Percentiles rank a stretch among this genome's conserved stretches.
Evolutionary conservation across 495 filamentous ascomycete species (phyloP).

Genomic region (Podospora anserina): DNA sequence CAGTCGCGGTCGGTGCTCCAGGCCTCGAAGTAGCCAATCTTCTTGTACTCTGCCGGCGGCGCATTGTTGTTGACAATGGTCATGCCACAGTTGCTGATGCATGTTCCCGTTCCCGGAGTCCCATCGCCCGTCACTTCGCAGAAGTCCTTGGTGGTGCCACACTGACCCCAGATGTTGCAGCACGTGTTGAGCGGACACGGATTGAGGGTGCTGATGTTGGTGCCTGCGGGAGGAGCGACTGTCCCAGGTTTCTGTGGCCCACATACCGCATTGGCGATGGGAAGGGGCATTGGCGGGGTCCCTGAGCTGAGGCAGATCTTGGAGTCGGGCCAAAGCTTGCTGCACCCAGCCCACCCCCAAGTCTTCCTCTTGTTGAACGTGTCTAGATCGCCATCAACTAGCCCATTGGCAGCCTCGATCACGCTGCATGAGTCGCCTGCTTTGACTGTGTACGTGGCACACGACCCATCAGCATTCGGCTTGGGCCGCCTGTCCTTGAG

Average conservation of each 20-base stretch:
- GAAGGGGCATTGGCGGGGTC: constrained; percentile 43
- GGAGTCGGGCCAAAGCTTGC: constrained; percentile 22
- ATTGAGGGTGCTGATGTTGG: constrained; percentile 36
- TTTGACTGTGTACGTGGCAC: constrained; percentile 35
- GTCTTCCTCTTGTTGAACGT: constrained; percentile 42
- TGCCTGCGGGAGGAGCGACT: neutral
- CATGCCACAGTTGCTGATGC: constrained; percentile 49
- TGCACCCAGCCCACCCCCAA: constrained; percentile 52
- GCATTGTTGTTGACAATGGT: constrained; percentile 28
- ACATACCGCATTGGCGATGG: constrained; percentile 39
- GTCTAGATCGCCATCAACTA: constrained; percentile 38
- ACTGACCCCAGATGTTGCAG: constrained; percentile 45
- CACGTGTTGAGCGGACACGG: constrained; percentile 40
- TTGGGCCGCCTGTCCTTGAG: constrained; percentile 39
- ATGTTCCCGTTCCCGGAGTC: constrained; percentile 42
- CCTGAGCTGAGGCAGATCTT: constrained; percentile 52
- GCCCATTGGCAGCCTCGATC: constrained; percentile 29
- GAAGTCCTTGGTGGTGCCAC: constrained; percentile 48
- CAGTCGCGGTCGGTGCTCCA: constrained; percentile 28
- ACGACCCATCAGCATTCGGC: constrained; percentile 44
- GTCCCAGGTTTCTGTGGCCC: constrained; percentile 40
- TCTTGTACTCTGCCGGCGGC: constrained; percentile 10
- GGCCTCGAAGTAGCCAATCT: constrained; percentile 34
- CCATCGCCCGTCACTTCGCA: constrained; percentile 35
- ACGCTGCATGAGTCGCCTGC: constrained; percentile 35